Evolutionary conservation across 1,284 basidiomycete genomes (phyloP).

Genomic region (Inonotus hispidus): DNA sequence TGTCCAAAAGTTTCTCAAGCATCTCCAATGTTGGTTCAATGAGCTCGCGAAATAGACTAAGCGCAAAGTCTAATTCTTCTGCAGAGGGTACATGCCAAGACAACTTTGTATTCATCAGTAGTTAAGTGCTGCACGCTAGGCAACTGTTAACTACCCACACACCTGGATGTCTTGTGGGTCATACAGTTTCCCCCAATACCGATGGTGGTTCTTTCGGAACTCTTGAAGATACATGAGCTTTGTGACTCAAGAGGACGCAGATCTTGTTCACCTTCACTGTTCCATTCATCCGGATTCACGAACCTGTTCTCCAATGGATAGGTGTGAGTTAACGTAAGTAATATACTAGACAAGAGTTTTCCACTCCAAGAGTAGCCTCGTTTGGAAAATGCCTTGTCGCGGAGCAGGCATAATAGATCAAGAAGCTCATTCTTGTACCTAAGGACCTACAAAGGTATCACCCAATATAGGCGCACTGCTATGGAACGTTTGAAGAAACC

Average conservation of each 20-base stretch:
- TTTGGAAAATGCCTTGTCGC: conserved; percentile 73
- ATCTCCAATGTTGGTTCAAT: conserved; percentile 58
- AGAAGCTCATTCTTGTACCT: conserved; percentile 61
- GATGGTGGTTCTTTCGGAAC: conserved; percentile 69
- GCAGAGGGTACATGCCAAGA: conserved; percentile 72
- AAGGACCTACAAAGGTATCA: conserved; percentile 42
- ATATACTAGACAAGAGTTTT: conserved; percentile 69
- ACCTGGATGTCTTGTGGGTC: conserved; percentile 54
- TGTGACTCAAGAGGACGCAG: background rate
- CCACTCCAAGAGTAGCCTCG: conserved; percentile 81
- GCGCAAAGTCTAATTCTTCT: conserved; percentile 71
- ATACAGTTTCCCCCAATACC: conserved; percentile 75
- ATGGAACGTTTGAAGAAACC: background rate
- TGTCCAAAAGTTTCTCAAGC: conserved; percentile 58
- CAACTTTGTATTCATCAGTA: conserved; percentile 44
- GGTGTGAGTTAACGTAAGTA: conserved; percentile 75
- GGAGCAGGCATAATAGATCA: conserved; percentile 61
- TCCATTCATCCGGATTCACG: conserved; percentile 77
- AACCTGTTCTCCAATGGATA: conserved; percentile 84
- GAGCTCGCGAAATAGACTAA: conserved; percentile 71
- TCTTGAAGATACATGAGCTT: conserved; percentile 35
- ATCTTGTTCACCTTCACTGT: conserved; percentile 54
- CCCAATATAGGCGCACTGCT: conserved; percentile 14
- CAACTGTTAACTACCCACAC: conserved; percentile 18
- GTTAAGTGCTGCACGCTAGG: background rate